Percentiles rank a stretch among this genome's conserved stretches.
Evolutionary conservation across 2,329 filamentous ascomycete genomes (phyloP).

Genomic region (Talaromyces verruculosus): DNA sequence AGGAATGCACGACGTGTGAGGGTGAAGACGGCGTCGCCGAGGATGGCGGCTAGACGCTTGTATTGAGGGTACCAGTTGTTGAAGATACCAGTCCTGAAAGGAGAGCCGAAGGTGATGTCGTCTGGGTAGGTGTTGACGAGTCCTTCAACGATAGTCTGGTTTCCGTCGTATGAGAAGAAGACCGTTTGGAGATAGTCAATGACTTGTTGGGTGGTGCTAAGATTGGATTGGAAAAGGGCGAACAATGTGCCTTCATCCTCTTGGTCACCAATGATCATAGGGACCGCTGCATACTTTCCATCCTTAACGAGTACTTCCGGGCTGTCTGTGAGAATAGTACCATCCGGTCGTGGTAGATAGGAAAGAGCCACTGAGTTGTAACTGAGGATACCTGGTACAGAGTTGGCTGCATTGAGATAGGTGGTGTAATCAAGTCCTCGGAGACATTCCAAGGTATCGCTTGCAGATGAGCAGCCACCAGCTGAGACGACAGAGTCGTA

Average conservation of each 20-base stretch:
- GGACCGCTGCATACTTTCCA: slow-evolving; percentile 60
- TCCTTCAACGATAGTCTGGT: slow-evolving; percentile 50
- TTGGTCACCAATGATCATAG: slow-evolving; percentile 69
- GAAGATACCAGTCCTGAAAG: slow-evolving; percentile 67
- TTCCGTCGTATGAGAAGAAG: slow-evolving; percentile 59
- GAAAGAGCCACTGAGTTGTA: slow-evolving; percentile 69
- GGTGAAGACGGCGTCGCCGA: slow-evolving; percentile 75
- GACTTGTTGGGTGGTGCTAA: slow-evolving; percentile 61
- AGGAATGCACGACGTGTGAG: slow-evolving; percentile 68
- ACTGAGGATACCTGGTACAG: slow-evolving; percentile 66
- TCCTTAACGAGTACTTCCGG: slow-evolving; percentile 58
- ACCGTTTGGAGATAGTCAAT: slow-evolving; percentile 60
- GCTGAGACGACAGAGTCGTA: slow-evolving; percentile 47
- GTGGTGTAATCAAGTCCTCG: slow-evolving; percentile 47
- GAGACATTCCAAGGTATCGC: slow-evolving; percentile 51
- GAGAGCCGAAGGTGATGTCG: slow-evolving; percentile 61
- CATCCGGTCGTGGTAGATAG: slow-evolving; percentile 70
- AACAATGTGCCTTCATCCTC: slow-evolving; percentile 81
- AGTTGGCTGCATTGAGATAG: slow-evolving; percentile 64
- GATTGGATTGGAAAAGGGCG: slow-evolving; percentile 67
- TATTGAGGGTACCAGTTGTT: slow-evolving; percentile 75
- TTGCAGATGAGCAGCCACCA: slow-evolving; percentile 47
- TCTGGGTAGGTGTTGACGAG: slow-evolving; percentile 65
- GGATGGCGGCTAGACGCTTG: slow-evolving; percentile 72
- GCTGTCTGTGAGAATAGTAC: slow-evolving; percentile 59